Base-by-base conservation (phyloP, 2,329 filamentous ascomycete genomes). In the Plectosphaerella sp. region DNA sequence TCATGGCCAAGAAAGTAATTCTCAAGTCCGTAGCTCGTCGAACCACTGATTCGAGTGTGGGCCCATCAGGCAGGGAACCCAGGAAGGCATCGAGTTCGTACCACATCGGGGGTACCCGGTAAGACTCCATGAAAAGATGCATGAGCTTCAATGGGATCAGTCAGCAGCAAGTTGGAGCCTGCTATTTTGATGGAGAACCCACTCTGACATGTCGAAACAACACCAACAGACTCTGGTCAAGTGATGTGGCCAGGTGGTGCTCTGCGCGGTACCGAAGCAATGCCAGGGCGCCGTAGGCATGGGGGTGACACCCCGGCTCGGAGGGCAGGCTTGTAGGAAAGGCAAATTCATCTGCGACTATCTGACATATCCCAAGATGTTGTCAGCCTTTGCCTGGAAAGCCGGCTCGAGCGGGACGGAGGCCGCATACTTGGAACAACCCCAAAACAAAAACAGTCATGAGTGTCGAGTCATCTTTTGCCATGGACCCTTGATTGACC, bases 371-470 rank as follows among this genome's bases (percentile, higher is more conserved):
- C 22, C 5, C 47, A 25, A 3, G 48, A 11, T 12, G 25, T 28
- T 9, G 6, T 35, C 14, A n/a, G 11, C 25, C 5, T n/a, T 3
- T 20, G 4, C 5, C 5, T 5, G 22, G 22, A 22, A 3, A 22
- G 22, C 22, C 22, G 22, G 22, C 22, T 3, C 22, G 22, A 22
- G 5, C 22, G 22, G 45, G 12, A 8, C 15, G 22, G 20, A 10
- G 28, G 8, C 28, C 28, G 11, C 51, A 15, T 15, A 55, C 54
- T 48, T 54, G 48, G 6, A 54, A 55, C 46, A 55, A 47, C 3
- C 51, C 54, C 15, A 55, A 46, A 0, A 55, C 35, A 15, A 55
- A 55, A 22, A 55, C 15, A 2, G 54, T 55, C 1, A 53, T 48
- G 22, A 55, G 14, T 7, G 51, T 49, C 1, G 48, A 50, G 5